Conservation (phyloP, 371 early-diverging fungal species). For the Saksenaea vasiformis region DNA sequence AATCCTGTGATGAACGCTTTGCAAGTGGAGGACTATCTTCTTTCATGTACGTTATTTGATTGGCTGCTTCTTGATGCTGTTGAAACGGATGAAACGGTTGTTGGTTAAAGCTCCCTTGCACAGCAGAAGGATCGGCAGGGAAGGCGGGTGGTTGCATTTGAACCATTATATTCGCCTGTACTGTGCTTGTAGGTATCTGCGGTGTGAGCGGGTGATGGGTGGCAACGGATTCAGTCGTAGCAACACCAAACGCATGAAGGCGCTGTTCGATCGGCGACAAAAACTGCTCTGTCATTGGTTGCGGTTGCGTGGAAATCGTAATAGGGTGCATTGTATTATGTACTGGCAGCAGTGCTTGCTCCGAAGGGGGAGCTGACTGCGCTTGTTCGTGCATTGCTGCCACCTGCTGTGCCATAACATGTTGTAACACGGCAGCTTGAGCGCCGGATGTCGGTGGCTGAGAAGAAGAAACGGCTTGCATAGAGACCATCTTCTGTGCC, state of each 20-base stretch:
- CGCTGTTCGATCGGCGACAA: not conserved
- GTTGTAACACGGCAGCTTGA: constrained; percentile 16
- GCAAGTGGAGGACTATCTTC: not conserved
- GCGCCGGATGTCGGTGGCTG: not conserved
- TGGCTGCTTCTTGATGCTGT: not conserved
- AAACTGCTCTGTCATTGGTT: constrained; percentile 1
- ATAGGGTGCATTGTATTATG: not conserved
- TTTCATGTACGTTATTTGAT: not conserved
- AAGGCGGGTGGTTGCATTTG: not conserved
- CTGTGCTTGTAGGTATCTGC: not conserved
- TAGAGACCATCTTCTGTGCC: not conserved
- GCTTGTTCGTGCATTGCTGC: constrained; percentile 13
- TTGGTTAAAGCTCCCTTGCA: not conserved
- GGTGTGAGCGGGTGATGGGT: not conserved
- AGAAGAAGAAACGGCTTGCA: not conserved
- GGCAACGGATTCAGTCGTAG: not conserved
- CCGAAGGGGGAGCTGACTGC: not conserved
- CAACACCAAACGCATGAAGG: not conserved
- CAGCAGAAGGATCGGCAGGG: not conserved
- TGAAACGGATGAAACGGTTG: not conserved
- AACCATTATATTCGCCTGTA: not conserved
- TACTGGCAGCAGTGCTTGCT: not conserved
- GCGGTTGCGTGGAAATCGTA: not conserved
- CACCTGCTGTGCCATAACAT: constrained; percentile 21
- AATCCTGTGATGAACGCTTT: not conserved